Base-by-base conservation (phyloP, 2,329 filamentous ascomycete genomes). In the Aspergillus cejpii region DNA sequence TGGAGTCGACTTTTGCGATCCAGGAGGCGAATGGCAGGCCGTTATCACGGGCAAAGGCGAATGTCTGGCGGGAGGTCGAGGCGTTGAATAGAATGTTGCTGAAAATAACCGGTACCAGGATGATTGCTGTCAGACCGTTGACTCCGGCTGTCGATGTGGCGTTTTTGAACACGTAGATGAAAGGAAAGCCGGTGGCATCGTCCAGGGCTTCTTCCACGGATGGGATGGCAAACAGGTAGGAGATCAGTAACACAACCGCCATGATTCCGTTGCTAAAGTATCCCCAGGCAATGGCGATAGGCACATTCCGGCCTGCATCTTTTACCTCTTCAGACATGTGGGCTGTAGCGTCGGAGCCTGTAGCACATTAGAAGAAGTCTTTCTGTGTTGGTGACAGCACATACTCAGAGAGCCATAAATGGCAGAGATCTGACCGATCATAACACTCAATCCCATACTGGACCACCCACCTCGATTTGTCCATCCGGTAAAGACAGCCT, bases 261-360 rank as follows among this genome's bases (percentile, higher is more conserved):
- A 73, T 56, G 2, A 62, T 48, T 3, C 70, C 70, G 43, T 74
- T 75, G 43, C 72, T 60, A 21, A 72, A 50, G 52, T 71, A 72
- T 12, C 65, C 66, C 54, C 65, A 68, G 41, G 71, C 60, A 44
- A 76, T 74, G 2, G 69, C 69, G 14, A 65, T 57, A 0, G 73
- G 73, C 2, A 76, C 69, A 39, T 69, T 69, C 24, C 64, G 53
- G 2, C 66, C 64, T 1, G 73, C 70, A 29, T 75, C 66, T 36
- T 68, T 66, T 17, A 75, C 68, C 52, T 76, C 73, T 55, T 76
- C 73, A 3, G 73, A 70, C 54, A 75, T 68, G 39, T 59, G 55
- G 56, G 67, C 43, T 1, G 58, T 58, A 14, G 58, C 56, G 37
- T 61, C 57, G 50, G 65, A 41, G 52, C 63, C 45, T 56, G 44